Evolutionary conservation across 352 stramenopile species (phyloP).

Genomic region (Pythium angustatum): DNA sequence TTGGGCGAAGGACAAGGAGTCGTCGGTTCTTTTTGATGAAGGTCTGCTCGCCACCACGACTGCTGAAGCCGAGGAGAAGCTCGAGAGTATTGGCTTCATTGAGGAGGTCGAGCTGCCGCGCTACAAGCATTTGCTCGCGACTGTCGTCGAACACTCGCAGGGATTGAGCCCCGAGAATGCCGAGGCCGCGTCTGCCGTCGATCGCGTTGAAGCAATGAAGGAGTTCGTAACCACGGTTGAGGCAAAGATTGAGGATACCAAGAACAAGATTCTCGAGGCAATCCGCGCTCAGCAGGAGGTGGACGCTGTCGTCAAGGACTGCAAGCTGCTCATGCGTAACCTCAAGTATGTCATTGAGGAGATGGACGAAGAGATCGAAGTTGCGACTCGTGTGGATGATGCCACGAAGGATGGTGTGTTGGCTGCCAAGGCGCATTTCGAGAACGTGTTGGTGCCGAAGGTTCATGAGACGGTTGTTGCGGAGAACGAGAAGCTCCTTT

Average conservation of each 20-base stretch:
- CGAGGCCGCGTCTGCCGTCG: conserved; percentile 64
- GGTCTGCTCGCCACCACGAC: conserved; percentile 55
- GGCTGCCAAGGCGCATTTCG: conserved; percentile 67
- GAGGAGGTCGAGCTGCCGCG: conserved; percentile 80
- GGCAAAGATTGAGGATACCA: conserved; percentile 63
- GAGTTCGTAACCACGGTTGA: conserved; percentile 77
- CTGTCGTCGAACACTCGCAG: conserved; percentile 66
- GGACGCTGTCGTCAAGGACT: conserved; percentile 85
- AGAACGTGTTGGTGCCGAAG: conserved; percentile 69
- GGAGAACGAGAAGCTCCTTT: conserved; percentile 80
- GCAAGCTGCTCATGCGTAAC: conserved; percentile 82
- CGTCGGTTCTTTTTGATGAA: conserved; percentile 66
- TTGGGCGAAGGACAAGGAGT: conserved; percentile 83
- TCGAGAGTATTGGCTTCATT: conserved; percentile 84
- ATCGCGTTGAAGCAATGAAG: conserved; percentile 75
- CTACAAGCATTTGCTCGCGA: conserved; percentile 77
- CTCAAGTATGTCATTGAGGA: conserved; percentile 89
- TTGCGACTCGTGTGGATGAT: conserved; percentile 69
- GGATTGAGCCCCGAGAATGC: conserved; percentile 69
- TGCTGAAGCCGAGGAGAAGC: conserved; percentile 72
- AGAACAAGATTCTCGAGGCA: conserved; percentile 53
- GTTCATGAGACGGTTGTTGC: conserved; percentile 65
- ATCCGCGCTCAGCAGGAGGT: conserved; percentile 68
- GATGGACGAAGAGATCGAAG: conserved; percentile 87
- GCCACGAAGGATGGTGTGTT: conserved; percentile 69